Conservation (phyloP, 192 early-diverging fungal genomes). For the Backusella liffmaniae region DNA sequence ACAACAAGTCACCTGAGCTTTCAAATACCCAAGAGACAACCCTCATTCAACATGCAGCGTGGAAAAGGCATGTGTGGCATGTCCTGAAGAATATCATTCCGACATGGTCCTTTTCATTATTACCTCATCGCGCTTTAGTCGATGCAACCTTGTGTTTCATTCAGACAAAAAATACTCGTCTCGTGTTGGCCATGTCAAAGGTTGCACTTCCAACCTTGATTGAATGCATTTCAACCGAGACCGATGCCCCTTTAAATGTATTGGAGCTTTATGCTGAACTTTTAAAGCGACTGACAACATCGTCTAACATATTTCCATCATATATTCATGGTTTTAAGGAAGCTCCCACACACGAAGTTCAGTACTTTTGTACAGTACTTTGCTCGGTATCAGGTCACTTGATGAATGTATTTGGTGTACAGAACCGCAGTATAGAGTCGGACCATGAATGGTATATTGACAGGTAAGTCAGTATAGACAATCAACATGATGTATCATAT, state of each 20-base stretch:
- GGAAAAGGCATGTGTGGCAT: constrained; percentile 16
- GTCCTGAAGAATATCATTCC: constrained; percentile 13
- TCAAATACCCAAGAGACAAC: background rate
- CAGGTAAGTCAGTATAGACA: background rate
- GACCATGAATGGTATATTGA: constrained; percentile 17
- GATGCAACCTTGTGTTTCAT: background rate
- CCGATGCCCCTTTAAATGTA: background rate
- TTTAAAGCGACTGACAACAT: background rate
- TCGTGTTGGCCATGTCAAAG: constrained; percentile 1
- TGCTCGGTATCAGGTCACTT: constrained; percentile 15
- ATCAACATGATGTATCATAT: too few species aligned
- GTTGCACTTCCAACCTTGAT: background rate
- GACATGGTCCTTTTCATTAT: constrained; percentile 5
- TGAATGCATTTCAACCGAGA: constrained; percentile 12
- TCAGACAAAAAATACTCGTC: background rate
- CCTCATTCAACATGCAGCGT: background rate
- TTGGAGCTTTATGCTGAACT: constrained; percentile 4
- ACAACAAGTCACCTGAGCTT: background rate
- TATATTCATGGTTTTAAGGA: background rate
- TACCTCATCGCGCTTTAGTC: background rate
- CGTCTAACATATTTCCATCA: background rate
- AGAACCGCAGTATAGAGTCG: background rate
- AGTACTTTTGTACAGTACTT: constrained; percentile 2
- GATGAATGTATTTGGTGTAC: constrained; percentile 8
- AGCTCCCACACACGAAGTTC: background rate